A percentile compares a stretch with the other conserved stretches of the same genome.
phyloP scores from a whole-genome alignment of 768 basidiomycete species.

The Mrakia gelida region DNA sequence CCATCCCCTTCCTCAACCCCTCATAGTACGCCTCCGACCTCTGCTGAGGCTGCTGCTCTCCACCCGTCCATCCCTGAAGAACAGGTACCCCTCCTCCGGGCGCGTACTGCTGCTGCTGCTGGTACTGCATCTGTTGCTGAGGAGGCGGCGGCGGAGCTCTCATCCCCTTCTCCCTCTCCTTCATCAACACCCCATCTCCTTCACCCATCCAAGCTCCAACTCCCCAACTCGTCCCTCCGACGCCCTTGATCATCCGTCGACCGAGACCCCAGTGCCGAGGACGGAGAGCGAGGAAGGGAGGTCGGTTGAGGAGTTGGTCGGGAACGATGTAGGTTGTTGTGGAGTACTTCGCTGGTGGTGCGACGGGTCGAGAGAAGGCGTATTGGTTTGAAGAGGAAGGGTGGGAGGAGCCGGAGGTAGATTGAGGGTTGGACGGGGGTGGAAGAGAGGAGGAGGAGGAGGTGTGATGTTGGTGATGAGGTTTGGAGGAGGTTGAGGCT shows the following conservation, averaged over 20 bases:
- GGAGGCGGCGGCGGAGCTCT: neutral
- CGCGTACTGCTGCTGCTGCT: neutral
- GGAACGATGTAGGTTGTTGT: constrained; percentile 8
- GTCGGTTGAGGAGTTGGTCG: neutral
- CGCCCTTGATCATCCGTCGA: neutral
- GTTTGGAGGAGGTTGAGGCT: neutral
- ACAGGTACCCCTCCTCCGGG: neutral
- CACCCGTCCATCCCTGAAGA: neutral
- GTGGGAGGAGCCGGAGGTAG: neutral
- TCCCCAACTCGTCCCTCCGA: neutral
- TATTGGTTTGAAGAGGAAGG: neutral
- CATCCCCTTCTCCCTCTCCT: neutral
- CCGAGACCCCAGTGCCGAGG: constrained; percentile 10
- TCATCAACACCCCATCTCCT: neutral
- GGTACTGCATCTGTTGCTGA: neutral
- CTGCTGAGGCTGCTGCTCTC: neutral
- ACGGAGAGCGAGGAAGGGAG: neutral
- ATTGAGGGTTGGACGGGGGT: neutral
- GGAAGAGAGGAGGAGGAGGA: neutral
- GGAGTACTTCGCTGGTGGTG: constrained; percentile 5
- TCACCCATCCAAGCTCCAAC: constrained; percentile 9
- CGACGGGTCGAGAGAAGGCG: neutral
- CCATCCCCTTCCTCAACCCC: neutral
- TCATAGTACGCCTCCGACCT: neutral
- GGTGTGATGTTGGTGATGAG: no score